Conservation (phyloP, 208 protist species). For the Wallacemonas collosoma region DNA sequence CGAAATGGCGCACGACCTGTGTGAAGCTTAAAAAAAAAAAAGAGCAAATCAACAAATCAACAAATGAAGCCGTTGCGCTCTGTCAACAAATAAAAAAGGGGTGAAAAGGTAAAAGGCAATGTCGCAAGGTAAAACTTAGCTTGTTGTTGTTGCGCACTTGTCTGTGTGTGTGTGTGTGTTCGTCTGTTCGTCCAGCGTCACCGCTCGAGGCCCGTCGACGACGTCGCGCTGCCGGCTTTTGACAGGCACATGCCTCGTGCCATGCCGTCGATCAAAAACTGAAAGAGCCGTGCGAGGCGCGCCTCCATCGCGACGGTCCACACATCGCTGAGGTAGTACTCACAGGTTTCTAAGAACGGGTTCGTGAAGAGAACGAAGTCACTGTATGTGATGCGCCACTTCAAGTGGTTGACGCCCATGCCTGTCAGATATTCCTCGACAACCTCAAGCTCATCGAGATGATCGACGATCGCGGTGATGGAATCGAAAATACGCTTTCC, state of each 20-base stretch:
- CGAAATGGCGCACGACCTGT: no score
- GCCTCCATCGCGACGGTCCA: slow-evolving; percentile 13
- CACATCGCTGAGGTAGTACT: slow-evolving; percentile 16
- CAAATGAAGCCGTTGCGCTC: no score
- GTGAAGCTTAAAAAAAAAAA: no score
- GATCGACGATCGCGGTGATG: slow-evolving; percentile 22
- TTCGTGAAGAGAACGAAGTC: slow-evolving; percentile 15
- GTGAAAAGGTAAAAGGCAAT: no score
- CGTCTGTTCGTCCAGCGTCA: not conserved
- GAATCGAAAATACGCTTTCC: slow-evolving; percentile 22
- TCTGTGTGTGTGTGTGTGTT: no score
- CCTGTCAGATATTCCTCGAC: slow-evolving; percentile 25
- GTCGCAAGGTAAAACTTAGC: no score
- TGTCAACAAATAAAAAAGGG: no score
- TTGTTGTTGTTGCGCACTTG: no score
- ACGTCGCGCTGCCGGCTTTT: not conserved
- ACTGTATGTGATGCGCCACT: not conserved
- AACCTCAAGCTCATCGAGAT: slow-evolving; percentile 13
- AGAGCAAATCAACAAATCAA: no score
- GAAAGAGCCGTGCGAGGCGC: slow-evolving; percentile 6
- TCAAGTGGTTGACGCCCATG: slow-evolving; percentile 11
- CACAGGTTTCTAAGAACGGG: slow-evolving; percentile 11
- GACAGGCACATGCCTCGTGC: not conserved
- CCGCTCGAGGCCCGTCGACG: not conserved
- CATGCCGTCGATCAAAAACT: slow-evolving; percentile 18